Percentiles rank a stretch among this genome's conserved stretches.
Conservation (phyloP, 73 alveolate species). For the Tetrahymena borealis region DNA sequence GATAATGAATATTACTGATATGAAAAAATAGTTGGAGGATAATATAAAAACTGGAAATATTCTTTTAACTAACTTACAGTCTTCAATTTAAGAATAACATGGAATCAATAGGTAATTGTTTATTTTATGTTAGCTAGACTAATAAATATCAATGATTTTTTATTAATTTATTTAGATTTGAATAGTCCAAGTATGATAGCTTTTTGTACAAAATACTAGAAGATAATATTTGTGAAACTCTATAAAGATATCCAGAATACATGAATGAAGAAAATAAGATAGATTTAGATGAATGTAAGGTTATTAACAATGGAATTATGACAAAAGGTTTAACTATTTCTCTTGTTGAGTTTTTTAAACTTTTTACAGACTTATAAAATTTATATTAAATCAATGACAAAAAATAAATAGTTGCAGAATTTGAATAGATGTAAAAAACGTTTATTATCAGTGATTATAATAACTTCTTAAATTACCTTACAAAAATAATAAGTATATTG, state of each 20-base stretch:
- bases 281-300: background rate
- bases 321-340: background rate
- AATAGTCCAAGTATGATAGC: background rate
- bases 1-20: background rate
- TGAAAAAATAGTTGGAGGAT: background rate
- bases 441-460: background rate
- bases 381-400: background rate
- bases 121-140: background rate
- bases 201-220: background rate
- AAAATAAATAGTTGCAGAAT: background rate
- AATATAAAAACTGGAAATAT: background rate
- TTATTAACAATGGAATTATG: background rate
- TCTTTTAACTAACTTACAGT: background rate
- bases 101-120: background rate
- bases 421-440: background rate
- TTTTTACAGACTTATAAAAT: background rate
- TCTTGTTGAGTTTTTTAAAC: background rate
- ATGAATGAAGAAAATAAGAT: background rate
- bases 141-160: background rate
- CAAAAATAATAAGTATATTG: background rate
- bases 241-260: background rate
- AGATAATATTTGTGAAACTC: background rate
- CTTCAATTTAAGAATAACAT: background rate
- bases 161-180: background rate
- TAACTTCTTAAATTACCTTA: background rate